Evolutionary conservation across 1,139 yeast species (phyloP), one percentile per base, ranked within the genome.

Genomic region (Maudiozyma humilis): DNA sequence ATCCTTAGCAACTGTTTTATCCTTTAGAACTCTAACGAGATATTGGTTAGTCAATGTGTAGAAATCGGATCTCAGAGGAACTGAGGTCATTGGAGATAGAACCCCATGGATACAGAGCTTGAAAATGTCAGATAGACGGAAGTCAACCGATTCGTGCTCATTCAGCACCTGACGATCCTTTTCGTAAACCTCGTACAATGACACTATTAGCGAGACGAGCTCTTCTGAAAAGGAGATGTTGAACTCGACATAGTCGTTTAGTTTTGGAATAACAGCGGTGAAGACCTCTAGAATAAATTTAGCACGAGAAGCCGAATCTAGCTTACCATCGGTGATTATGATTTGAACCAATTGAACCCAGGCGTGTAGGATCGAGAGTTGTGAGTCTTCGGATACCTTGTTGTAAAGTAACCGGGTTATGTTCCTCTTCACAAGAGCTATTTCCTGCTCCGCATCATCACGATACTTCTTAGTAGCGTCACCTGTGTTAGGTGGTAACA

Each of bases 301-400:
- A 0, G 76, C 69, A 43, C 79, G 70, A 19, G 67, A 67, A 12
- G 64, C 59, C 0, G 68, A 55, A 4, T 63, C 59, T 48, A 76
- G 53, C 16, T 67, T 66, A 2, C 78, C 72, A 56, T 83, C 91
- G 16, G 78, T 71, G 6, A 85, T 78, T 40, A 87, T 64, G 3
- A 87, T 78, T 50, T 86, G 85, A 32, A 86, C 79, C 43, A 88
- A 64, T 53, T 82, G 83, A 30, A 82, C 79, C 97, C 97, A 89
- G 0, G 94, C 76, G 54, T 79, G 84, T 25, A 89, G 65, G 46
- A 82, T 78, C 7, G 73, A 67, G 39, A 82, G 66, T 51, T 84
- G 93, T 4, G 71, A 67, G 1, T 69, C 62, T 45, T 73, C 71
- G 52, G 78, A 72, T 35, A 70, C 69, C 31, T 69, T 67, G 32